A percentile compares a stretch with the other conserved stretches of the same genome.
Conservation (phyloP, 2,329 filamentous ascomycete genomes). For the Diatrype stigma region DNA sequence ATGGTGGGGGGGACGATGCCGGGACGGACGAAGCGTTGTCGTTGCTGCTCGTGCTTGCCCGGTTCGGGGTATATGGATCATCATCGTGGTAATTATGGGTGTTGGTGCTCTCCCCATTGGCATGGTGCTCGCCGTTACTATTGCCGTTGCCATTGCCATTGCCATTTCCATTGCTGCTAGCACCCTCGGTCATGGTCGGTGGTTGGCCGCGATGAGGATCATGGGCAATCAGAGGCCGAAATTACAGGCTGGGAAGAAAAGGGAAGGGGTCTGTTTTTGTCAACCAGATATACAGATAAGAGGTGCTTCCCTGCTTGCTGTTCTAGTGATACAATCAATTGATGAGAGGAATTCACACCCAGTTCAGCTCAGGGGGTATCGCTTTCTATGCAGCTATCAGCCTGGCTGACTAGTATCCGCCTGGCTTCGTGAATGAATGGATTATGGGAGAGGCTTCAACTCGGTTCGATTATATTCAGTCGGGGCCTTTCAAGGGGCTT, state of each 20-base stretch:
- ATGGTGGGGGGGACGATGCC: not conserved
- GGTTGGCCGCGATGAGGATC: not conserved
- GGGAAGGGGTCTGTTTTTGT: too few species aligned
- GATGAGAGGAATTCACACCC: too few species aligned
- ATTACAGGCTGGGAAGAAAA: not conserved
- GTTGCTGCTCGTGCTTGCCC: not conserved
- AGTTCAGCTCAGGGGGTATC: too few species aligned
- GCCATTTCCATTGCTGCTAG: constrained; percentile 3
- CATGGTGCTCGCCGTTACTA: not conserved
- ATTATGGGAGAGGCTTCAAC: too few species aligned
- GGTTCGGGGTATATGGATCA: not conserved
- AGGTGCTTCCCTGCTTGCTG: too few species aligned
- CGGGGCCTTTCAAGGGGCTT: too few species aligned
- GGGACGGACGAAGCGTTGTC: not conserved
- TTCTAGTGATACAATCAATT: too few species aligned
- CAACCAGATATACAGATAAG: too few species aligned
- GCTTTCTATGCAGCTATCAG: not conserved
- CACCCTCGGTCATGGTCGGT: constrained; percentile 20
- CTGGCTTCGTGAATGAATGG: too few species aligned
- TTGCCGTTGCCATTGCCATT: constrained; percentile 2
- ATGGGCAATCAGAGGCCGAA: not conserved
- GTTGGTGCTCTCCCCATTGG: constrained; percentile 2
- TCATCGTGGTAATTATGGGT: not conserved
- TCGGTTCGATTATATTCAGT: too few species aligned
- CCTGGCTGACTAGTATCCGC: not conserved